phyloP scores from a whole-genome alignment of 73 alveolate species.

The Paramecium biaurelia region DNA sequence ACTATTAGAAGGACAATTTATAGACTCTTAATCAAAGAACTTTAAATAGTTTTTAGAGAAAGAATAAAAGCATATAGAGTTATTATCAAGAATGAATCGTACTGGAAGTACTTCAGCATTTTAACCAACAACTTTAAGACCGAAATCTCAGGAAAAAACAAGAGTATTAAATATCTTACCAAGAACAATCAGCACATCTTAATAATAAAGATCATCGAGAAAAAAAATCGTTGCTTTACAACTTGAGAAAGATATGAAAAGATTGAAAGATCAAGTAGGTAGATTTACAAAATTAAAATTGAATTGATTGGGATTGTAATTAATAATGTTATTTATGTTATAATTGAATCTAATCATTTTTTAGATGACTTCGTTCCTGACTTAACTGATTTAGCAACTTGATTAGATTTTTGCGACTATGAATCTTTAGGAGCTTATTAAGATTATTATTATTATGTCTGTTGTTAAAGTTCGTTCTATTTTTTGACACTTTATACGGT shows the following conservation, averaged over 20 bases:
- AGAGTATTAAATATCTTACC: neutral
- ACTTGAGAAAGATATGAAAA: neutral
- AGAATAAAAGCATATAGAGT: neutral
- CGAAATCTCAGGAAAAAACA: neutral
- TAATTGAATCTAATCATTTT: slow-evolving; percentile 14
- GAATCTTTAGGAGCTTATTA: slow-evolving; percentile 3
- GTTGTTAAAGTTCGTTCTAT: neutral
- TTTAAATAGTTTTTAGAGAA: neutral
- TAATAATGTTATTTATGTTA: neutral
- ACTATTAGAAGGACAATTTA: neutral
- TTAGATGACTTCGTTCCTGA: slow-evolving; percentile 13
- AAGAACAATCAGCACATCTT: neutral
- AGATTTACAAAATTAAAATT: neutral
- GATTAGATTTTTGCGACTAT: slow-evolving; percentile 6
- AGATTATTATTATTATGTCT: neutral
- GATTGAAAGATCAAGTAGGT: neutral
- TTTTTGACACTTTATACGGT: slow-evolving; percentile 41
- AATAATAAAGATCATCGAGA: neutral
- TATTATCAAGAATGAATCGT: slow-evolving; percentile 7
- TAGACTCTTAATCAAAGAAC: neutral
- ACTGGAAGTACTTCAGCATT: neutral
- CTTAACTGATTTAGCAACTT: slow-evolving; percentile 4
- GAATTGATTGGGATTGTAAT: neutral
- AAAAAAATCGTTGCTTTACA: neutral
- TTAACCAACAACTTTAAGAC: neutral